Evolutionary conservation across 2,329 filamentous ascomycete species (phyloP).

Genomic region (Verticillium nonalfalfae): DNA sequence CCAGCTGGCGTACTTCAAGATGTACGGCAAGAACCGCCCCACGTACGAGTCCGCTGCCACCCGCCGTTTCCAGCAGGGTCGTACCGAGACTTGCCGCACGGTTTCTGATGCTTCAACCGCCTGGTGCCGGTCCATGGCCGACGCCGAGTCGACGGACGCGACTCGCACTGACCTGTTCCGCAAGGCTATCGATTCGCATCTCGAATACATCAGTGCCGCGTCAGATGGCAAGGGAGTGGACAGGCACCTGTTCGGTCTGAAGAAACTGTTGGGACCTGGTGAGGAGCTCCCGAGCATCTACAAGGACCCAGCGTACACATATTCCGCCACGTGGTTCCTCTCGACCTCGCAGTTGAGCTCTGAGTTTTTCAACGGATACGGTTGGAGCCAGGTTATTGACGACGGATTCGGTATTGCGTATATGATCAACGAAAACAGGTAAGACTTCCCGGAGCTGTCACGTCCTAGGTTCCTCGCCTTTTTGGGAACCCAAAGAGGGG

Average conservation of each 20-base stretch:
- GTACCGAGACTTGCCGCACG: constrained; percentile 90
- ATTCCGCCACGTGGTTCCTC: constrained; percentile 84
- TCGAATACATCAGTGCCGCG: constrained; percentile 86
- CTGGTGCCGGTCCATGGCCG: constrained; percentile 83
- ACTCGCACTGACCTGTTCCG: constrained; percentile 71
- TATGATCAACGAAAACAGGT: constrained; percentile 99
- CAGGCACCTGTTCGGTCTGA: constrained; percentile 92
- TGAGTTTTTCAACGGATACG: constrained; percentile 98
- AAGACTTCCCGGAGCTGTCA: constrained; percentile 17
- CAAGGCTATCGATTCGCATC: constrained; percentile 72
- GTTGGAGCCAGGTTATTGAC: constrained; percentile 96
- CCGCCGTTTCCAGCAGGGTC: constrained; percentile 90
- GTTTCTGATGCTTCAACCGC: constrained; percentile 88
- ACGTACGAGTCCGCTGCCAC: constrained; percentile 97
- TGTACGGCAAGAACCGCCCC: constrained; percentile 96
- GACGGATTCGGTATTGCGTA: constrained; percentile 96
- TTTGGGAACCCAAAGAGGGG: not conserved
- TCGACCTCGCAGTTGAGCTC: constrained; percentile 85
- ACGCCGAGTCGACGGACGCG: constrained; percentile 56
- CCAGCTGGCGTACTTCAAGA: constrained; percentile 96
- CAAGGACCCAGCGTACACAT: constrained; percentile 77
- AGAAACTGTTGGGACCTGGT: constrained; percentile 76
- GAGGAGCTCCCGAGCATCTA: constrained; percentile 80
- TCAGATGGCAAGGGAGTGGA: constrained; percentile 92
- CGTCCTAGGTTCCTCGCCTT: not conserved